A percentile compares a stretch with the other conserved stretches of the same genome.
Conservation (phyloP, 73 alveolate genomes). For the Symbiodinium natans region DNA sequence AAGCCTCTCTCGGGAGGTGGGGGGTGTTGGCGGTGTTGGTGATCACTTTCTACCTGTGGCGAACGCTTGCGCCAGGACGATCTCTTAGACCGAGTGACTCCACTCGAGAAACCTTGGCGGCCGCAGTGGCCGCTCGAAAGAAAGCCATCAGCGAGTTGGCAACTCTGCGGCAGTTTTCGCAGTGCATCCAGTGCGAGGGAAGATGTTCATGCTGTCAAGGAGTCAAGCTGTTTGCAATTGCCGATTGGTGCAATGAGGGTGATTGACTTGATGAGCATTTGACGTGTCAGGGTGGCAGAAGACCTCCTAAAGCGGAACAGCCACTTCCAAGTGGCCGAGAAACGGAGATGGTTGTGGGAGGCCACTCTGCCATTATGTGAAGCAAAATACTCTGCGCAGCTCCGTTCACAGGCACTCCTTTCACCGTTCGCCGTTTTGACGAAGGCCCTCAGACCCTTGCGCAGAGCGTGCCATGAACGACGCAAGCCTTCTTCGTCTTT, state of each 20-base stretch:
- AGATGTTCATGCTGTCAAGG: too few relatives aligned
- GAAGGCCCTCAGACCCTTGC: background rate
- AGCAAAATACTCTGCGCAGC: too few relatives aligned
- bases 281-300: background rate
- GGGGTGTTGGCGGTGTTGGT: background rate
- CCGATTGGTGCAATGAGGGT: too few relatives aligned
- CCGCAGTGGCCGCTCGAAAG: constrained; percentile 56
- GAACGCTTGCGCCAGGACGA: background rate
- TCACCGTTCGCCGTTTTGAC: constrained; percentile 18
- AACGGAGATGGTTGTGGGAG: constrained; percentile 36
- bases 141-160: background rate
- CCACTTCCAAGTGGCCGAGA: background rate
- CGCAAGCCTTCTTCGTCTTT: background rate
- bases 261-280: too few relatives aligned
- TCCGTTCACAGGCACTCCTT: background rate
- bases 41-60: too few relatives aligned
- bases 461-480: background rate
- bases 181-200: too few relatives aligned
- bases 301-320: background rate
- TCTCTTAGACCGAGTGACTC: constrained; percentile 61
- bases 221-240: too few relatives aligned
- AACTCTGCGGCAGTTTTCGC: background rate
- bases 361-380: background rate
- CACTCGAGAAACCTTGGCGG: constrained; percentile 71
- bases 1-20: background rate